Evolutionary conservation across 1,139 yeast genomes (phyloP).

Genomic region (Suhomyces panamericanus): DNA sequence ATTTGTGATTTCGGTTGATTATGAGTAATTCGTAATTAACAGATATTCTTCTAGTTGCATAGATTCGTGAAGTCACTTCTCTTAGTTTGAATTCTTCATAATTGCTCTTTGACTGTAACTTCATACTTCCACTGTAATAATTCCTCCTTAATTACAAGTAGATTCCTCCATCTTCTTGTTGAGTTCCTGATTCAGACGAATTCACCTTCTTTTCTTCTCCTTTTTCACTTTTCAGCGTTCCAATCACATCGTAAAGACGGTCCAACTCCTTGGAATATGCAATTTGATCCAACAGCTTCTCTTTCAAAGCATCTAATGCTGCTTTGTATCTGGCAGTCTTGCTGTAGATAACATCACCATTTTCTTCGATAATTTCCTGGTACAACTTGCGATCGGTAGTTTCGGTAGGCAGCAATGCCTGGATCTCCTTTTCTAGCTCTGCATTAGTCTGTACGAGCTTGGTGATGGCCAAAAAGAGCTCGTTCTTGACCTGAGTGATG

Average conservation of each 20-base stretch:
- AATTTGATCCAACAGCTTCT: conserved; percentile 6
- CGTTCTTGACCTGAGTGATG: conserved; percentile 24
- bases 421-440: conserved; percentile 30
- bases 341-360: conserved; percentile 27
- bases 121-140: too few relatives aligned
- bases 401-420: conserved; percentile 11
- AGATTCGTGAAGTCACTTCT: too few relatives aligned
- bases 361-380: conserved; percentile 34
- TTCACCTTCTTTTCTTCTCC: conserved; percentile 5
- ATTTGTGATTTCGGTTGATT: too few relatives aligned
- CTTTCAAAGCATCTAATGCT: conserved; percentile 3
- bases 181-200: too few relatives aligned
- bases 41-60: too few relatives aligned
- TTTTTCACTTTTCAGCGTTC: neutral
- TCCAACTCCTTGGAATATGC: neutral
- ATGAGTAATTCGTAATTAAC: too few relatives aligned
- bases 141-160: neutral
- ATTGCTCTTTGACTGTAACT: too few relatives aligned
- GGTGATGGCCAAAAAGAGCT: conserved; percentile 27
- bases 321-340: conserved; percentile 1
- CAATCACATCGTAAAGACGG: conserved; percentile 1
- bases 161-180: neutral
- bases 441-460: conserved; percentile 37
- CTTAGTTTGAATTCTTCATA: too few relatives aligned
- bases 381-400: conserved; percentile 4